Conservation (phyloP, 2,329 filamentous ascomycete genomes). For the Dothiorella sarmentorum region DNA sequence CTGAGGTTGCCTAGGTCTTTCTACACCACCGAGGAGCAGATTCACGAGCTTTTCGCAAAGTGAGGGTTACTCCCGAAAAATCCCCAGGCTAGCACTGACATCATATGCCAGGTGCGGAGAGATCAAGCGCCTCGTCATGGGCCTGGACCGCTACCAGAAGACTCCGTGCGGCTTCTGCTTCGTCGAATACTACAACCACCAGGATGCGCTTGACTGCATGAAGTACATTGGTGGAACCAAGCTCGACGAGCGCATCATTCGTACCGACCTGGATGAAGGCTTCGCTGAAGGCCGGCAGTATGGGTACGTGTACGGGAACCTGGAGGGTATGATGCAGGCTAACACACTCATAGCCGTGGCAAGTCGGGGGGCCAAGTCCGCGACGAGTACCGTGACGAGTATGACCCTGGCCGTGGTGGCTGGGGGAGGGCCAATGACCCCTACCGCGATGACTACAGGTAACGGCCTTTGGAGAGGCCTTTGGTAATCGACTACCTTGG, state of each 20-base stretch:
- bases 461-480: constrained; percentile 1
- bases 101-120: constrained; percentile 65
- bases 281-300: constrained; percentile 97
- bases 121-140: constrained; percentile 98
- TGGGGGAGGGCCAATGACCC: constrained; percentile 68
- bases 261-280: constrained; percentile 91
- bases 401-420: constrained; percentile 88
- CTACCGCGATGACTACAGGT: constrained; percentile 22
- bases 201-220: constrained; percentile 95
- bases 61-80: constrained; percentile 36
- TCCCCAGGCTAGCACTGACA: constrained; percentile 10
- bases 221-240: constrained; percentile 99
- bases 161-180: constrained; percentile 99
- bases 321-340: constrained; percentile 9
- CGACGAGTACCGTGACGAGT: constrained; percentile 97
- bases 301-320: constrained; percentile 50
- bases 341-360: constrained; percentile 56
- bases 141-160: constrained; percentile 93
- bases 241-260: constrained; percentile 92
- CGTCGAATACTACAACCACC: constrained; percentile 97
- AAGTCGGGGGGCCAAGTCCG: constrained; percentile 96
- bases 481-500: neutral
- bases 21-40: constrained; percentile 98
- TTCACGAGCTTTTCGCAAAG: constrained; percentile 94
- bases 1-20: constrained; percentile 63